These are phyloP conservation scores for Haplosporangium sp. DNA, from an alignment of 371 early-diverging fungal genomes.

Conservation along the genomic window DNA sequence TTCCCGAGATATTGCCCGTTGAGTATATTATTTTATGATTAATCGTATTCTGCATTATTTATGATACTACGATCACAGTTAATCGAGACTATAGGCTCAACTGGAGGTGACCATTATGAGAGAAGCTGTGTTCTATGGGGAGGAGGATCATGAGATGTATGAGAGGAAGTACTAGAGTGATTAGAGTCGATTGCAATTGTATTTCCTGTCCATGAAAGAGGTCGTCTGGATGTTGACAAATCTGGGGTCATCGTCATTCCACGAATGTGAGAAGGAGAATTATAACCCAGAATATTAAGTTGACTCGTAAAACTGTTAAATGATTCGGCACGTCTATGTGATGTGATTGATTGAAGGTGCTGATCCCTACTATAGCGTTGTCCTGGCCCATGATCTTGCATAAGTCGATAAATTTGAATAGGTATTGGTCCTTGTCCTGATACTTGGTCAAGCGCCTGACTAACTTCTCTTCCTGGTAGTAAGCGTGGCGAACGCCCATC, in stretches of 20 bases:
- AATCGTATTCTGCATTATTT: neutral
- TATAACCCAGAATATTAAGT: neutral
- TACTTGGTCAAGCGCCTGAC: conserved; percentile 1
- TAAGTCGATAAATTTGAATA: neutral
- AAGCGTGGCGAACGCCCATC: neutral
- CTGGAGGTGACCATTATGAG: neutral
- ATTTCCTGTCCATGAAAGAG: conserved; percentile 37
- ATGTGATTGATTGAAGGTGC: neutral
- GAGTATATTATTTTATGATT: neutral
- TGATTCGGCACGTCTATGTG: conserved; percentile 26
- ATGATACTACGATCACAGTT: neutral
- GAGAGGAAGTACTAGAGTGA: neutral
- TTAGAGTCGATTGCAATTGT: neutral
- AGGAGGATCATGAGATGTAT: neutral
- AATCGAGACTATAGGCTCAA: neutral
- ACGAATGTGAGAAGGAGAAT: neutral
- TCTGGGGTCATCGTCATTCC: neutral
- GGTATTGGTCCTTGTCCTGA: neutral
- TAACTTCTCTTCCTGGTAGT: neutral
- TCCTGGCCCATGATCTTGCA: neutral
- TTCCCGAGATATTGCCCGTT: neutral
- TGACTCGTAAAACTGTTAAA: neutral
- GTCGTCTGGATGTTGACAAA: conserved; percentile 15
- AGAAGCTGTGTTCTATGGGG: neutral
- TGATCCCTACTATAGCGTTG: neutral